These are phyloP conservation scores for Arachnomyces sp. DNA, from an alignment of 2,329 filamentous ascomycete genomes.

Conservation along the genomic window DNA sequence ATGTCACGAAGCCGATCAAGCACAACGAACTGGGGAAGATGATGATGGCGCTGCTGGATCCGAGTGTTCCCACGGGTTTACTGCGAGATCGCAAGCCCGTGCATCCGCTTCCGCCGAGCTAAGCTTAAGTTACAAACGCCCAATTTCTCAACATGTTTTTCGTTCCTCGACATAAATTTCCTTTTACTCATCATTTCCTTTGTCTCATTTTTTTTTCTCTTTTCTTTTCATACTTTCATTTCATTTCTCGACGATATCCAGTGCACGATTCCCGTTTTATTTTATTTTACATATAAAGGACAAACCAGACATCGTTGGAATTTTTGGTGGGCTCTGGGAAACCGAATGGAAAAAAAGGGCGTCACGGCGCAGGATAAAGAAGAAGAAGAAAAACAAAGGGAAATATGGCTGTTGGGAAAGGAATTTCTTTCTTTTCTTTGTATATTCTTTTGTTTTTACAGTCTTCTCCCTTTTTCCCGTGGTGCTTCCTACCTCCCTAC, in stretches of 20 bases:
- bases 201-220: constrained; percentile 5
- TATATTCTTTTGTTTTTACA: constrained; percentile 1
- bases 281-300: too few relatives aligned
- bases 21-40: constrained; percentile 43
- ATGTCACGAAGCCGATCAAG: constrained; percentile 44
- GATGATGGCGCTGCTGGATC: constrained; percentile 43
- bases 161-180: background rate
- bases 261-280: too few relatives aligned
- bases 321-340: too few relatives aligned
- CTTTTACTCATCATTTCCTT: constrained; percentile 1
- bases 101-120: background rate
- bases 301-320: too few relatives aligned
- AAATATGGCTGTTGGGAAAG: background rate
- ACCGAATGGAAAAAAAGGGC: too few relatives aligned
- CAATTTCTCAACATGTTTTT: background rate
- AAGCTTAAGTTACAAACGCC: background rate
- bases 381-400: too few relatives aligned
- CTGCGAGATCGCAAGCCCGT: constrained; percentile 30
- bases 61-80: constrained; percentile 33
- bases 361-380: too few relatives aligned
- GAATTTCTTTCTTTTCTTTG: background rate
- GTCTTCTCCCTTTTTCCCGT: background rate
- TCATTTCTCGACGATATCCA: background rate
- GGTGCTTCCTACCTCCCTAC: too few relatives aligned
- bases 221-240: background rate